Evolutionary conservation across 1,284 basidiomycete genomes (phyloP), one percentile per base, ranked within the genome.

Genomic region (Leccinum griseonigrum): DNA sequence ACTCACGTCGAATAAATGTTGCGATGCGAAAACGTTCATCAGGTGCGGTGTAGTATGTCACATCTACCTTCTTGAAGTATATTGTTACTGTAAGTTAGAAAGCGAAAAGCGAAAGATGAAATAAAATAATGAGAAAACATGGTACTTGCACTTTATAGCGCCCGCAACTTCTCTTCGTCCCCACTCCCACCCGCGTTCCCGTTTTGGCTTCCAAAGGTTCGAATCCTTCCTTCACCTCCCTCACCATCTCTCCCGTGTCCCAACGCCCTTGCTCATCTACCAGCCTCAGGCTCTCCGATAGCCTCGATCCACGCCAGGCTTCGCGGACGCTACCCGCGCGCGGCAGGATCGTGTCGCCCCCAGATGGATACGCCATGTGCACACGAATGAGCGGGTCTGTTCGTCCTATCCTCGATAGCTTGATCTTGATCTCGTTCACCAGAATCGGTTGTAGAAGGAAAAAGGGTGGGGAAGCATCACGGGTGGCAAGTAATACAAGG

Each of bases 341-440:
- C 57, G 95, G 74, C 5, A 78, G 76, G 57, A 94, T 83, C 5
- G 81, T 80, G 60, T 93, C 90, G 3, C 91, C 91, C 36, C 91
- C 91, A 52, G 90, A 83, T 40, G 88, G 86, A 72, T 90, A 91
- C 2, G 86, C 81, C 52, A 90, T 76, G 4, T 80, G 75, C 11
- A 94, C 73, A 60, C 86, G 83, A 77, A 95, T 87, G 1, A 81
- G 75, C 1, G 80, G 71, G 62, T 92, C 90, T 54, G 90, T 89
- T 79, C 79, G 75, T n/a, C 76, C 77, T 7, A 77, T 78, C 31
- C 78, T 74, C n/a, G 79, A 73, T 51, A 83, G 81, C 64, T 79
- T 81, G 10, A 90, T 83, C 65, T 81, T 78, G 18, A 88, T 81
- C 68, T 88, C 86, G n/a, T 83, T 78, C n/a, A 91, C 78, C 14